phyloP scores from a whole-genome alignment of 2,329 filamentous ascomycete genomes.

The Pseudocercospora fuligena region DNA sequence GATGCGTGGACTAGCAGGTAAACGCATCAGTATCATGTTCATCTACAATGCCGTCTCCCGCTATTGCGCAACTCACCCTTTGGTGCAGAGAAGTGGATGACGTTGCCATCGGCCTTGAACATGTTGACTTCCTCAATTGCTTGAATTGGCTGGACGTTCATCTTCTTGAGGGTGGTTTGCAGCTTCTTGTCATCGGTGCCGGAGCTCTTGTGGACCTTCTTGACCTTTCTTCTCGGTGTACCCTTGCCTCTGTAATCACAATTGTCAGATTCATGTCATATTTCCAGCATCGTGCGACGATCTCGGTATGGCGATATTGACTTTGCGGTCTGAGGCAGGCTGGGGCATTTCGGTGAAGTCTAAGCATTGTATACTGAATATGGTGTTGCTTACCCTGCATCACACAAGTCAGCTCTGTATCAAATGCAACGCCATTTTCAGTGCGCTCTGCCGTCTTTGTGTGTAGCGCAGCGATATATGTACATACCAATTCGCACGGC shows the following conservation, averaged over 20 bases:
- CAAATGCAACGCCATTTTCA: neutral
- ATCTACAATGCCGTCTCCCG: neutral
- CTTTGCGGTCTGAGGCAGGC: neutral
- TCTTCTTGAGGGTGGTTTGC: conserved; percentile 95
- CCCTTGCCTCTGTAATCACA: conserved; percentile 79
- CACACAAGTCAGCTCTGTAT: conserved; percentile 31
- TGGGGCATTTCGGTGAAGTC: neutral
- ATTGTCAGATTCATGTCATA: conserved; percentile 28
- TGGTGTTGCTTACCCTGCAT: conserved; percentile 40
- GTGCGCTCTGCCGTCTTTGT: neutral
- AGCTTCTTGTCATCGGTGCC: conserved; percentile 99
- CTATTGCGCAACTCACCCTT: conserved; percentile 71
- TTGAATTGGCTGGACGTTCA: conserved; percentile 99
- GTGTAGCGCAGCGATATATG: neutral
- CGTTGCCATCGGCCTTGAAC: conserved; percentile 99
- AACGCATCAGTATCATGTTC: conserved; percentile 3
- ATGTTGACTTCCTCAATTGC: conserved; percentile 99
- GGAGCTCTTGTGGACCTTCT: conserved; percentile 92
- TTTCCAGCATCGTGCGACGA: neutral
- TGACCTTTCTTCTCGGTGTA: conserved; percentile 95
- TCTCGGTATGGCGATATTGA: neutral
- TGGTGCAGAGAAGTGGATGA: conserved; percentile 97
- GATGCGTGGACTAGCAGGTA: conserved; percentile 80
- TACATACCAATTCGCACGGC: conserved; percentile 72
- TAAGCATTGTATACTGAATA: neutral